These are phyloP conservation scores for Rhododendron henanense DNA, from an alignment of 148 eudicot genomes.

Conservation along the genomic window DNA sequence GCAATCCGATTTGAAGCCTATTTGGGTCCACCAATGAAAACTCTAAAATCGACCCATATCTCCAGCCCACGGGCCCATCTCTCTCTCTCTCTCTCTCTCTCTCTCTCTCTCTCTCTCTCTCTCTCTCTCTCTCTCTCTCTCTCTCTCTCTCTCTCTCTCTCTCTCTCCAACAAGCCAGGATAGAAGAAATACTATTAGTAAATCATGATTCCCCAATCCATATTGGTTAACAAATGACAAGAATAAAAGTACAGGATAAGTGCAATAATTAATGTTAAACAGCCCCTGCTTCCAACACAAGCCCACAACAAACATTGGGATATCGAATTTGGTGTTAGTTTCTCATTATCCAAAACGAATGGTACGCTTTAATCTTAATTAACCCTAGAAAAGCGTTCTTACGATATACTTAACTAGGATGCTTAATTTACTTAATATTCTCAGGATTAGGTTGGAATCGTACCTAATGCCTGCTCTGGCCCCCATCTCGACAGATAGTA, in stretches of 20 bases:
- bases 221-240: background rate
- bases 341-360: constrained; percentile 4
- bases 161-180: background rate
- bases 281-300: constrained; percentile 8
- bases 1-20: background rate
- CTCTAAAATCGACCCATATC: background rate
- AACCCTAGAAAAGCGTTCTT: background rate
- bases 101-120: no score
- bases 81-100: background rate
- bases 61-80: no score
- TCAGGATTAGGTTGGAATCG: background rate
- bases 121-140: no score
- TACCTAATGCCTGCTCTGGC: background rate
- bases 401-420: background rate
- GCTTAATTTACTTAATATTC: background rate
- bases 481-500: background rate
- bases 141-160: background rate
- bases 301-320: background rate
- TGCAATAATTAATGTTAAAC: background rate
- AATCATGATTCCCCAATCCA: background rate
- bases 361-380: background rate
- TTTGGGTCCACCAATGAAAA: background rate
- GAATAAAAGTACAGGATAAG: background rate
- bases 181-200: background rate
- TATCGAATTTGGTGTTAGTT: background rate